Conservation (phyloP, 331 rosid species). For the Malus hybrid region DNA sequence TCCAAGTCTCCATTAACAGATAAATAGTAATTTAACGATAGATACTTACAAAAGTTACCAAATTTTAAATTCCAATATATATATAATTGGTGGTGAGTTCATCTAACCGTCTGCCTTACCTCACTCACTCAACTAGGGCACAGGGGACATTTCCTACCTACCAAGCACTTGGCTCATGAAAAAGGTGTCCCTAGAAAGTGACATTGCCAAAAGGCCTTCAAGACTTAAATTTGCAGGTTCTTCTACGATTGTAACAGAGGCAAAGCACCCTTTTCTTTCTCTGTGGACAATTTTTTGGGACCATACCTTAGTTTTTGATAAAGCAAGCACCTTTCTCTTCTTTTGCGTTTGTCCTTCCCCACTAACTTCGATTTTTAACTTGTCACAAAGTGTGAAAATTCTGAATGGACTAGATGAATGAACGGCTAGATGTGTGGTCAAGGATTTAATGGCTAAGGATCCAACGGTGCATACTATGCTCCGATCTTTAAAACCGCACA, state of each 20-base stretch:
- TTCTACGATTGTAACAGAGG: neutral
- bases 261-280: constrained; percentile 1
- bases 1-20: constrained; percentile 14
- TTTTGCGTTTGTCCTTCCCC: neutral
- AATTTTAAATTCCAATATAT: neutral
- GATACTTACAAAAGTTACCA: neutral
- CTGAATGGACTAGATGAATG: neutral
- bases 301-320: neutral
- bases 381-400: neutral
- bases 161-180: constrained; percentile 10
- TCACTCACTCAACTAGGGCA: neutral
- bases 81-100: neutral
- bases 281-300: neutral
- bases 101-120: neutral
- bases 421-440: neutral
- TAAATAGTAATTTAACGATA: neutral
- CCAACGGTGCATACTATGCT: neutral
- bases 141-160: constrained; percentile 13
- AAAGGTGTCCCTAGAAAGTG: constrained; percentile 1
- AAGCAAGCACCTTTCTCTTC: neutral
- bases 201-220: neutral
- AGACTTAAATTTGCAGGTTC: neutral
- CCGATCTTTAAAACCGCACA: too few relatives aligned
- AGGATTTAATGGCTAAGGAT: too few relatives aligned
- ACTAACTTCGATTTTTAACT: neutral